These are phyloP conservation scores for Septoria linicola DNA, from an alignment of 2,329 filamentous ascomycete species.

Conservation along the genomic window DNA sequence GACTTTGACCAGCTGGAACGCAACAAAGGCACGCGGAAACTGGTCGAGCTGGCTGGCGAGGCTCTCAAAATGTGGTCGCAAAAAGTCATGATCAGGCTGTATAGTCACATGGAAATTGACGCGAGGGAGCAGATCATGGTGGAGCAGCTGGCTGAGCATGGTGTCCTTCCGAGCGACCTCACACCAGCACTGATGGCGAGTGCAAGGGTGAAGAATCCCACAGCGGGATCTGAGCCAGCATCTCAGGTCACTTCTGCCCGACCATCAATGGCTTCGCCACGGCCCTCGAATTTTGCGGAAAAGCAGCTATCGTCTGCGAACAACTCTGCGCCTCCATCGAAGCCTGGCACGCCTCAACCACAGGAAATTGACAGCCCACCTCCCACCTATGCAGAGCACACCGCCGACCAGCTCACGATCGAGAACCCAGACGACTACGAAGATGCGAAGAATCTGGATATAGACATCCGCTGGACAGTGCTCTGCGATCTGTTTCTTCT, in stretches of 20 bases:
- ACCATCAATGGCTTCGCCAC: slow-evolving; percentile 30
- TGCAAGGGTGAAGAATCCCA: slow-evolving; percentile 83
- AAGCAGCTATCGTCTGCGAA: slow-evolving; percentile 22
- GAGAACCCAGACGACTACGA: slow-evolving; percentile 80
- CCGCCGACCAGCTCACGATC: slow-evolving; percentile 73
- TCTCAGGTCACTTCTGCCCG: slow-evolving; percentile 36
- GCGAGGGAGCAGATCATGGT: slow-evolving; percentile 95
- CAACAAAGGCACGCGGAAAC: slow-evolving; percentile 69
- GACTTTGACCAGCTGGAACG: slow-evolving; percentile 63
- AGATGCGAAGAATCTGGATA: slow-evolving; percentile 80
- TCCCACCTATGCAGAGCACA: slow-evolving; percentile 59
- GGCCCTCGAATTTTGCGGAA: slow-evolving; percentile 24
- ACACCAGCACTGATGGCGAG: slow-evolving; percentile 88
- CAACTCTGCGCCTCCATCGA: slow-evolving; percentile 19
- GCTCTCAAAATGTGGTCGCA: slow-evolving; percentile 93
- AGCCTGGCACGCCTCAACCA: slow-evolving; percentile 40
- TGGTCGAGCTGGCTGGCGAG: slow-evolving; percentile 67
- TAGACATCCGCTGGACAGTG: slow-evolving; percentile 95
- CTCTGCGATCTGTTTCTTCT: slow-evolving; percentile 93
- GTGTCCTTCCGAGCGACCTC: slow-evolving; percentile 79
- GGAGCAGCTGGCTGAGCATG: slow-evolving; percentile 90
- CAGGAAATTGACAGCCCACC: slow-evolving; percentile 34
- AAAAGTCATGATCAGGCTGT: slow-evolving; percentile 95
- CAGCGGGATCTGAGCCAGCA: slow-evolving; percentile 17
- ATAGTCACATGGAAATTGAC: slow-evolving; percentile 95